Evolutionary conservation across 768 basidiomycete genomes (phyloP), one percentile per base, ranked within the genome.

Genomic region (Lactarius sp.): DNA sequence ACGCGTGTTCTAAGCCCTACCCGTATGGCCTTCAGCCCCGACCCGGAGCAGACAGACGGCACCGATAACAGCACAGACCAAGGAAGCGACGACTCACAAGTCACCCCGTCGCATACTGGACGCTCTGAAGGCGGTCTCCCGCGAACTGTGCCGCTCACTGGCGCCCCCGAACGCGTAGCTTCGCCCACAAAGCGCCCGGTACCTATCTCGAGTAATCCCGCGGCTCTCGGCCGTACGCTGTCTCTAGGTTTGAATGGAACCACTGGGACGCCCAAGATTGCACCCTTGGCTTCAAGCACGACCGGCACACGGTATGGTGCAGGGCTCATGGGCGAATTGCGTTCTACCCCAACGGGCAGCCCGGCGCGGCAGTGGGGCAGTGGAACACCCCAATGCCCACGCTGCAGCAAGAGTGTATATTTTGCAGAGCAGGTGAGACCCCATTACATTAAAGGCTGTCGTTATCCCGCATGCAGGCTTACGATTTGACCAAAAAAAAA

Each of bases 381-480:
- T 27, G 79, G 81, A 22, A 82, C 83, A 8, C 87, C 90, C 20
- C 70, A 71, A 20, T 94, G 91, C 68, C 83, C 86, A 9, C 79
- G 80, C 60, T 94, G 91, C 67, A 77, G 77, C 42, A 85, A 88
- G 79, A 86, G 80, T 56, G 91, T 94, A 10, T 94, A 89, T 75
- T 92, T 93, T 70, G 90, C 91, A 14, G 90, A 93, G 72, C 89
- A 90, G 81, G 89, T 85, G 52, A 65, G 49, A 6, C 22, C 37
- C 33, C 4, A n/a, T 27, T 22, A 20, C 4, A n/a, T 27, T 22
- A 20, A 7, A 33, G 9, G 41, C 27, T 3, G 27, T 27, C 27
- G 27, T 27, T 27, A 27, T 41, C 31, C 22, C 7, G 47, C 34
- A 14, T 36, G 14, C 31, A 37, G 44, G 41, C 27, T 51, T 8